phyloP scores from a whole-genome alignment of 73 alveolate genomes.

The Symbiodinium pilosum region DNA sequence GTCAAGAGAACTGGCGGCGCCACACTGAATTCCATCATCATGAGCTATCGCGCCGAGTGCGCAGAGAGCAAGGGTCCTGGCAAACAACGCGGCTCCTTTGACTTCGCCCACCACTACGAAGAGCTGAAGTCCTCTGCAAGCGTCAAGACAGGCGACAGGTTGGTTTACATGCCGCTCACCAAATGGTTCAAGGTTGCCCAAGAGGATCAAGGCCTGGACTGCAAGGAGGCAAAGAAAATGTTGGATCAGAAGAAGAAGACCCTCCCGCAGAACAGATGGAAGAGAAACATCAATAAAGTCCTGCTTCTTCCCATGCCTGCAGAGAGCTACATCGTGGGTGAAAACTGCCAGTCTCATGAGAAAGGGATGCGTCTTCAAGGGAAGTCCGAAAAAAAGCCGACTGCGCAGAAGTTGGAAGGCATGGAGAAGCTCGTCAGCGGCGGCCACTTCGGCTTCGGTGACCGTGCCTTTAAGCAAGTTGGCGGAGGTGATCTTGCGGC shows the following conservation, averaged over 20 bases:
- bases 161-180: neutral
- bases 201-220: neutral
- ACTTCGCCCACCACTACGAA: neutral
- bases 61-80: neutral
- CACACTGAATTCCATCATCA: neutral
- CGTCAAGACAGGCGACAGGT: neutral
- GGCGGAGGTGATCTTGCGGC: neutral
- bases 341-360: neutral
- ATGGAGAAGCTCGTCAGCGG: neutral
- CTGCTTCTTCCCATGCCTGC: constrained; percentile 5
- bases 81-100: neutral
- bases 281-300: neutral
- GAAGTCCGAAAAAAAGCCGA: neutral
- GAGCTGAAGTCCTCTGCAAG: neutral
- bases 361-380: neutral
- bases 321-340: neutral
- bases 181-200: neutral
- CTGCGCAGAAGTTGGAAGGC: neutral
- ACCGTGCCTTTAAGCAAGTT: neutral
- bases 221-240: neutral
- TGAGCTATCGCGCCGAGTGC: neutral
- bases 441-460: neutral
- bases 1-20: neutral
- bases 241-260: neutral
- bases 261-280: neutral